These are phyloP conservation scores for Cercospora zeae-maydis DNA, from an alignment of 2,329 filamentous ascomycete species.

Conservation along the genomic window DNA sequence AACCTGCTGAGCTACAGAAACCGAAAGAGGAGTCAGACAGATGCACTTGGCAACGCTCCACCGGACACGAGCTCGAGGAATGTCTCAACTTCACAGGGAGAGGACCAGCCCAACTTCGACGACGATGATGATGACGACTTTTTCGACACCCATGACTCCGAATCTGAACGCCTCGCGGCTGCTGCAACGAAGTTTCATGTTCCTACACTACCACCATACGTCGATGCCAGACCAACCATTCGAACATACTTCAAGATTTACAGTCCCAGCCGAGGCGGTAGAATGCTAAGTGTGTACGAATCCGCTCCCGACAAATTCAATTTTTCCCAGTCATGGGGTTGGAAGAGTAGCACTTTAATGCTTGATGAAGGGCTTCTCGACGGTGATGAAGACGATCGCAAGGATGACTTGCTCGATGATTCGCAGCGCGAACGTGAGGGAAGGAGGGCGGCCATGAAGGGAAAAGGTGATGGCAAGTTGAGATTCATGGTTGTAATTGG, in stretches of 20 bases:
- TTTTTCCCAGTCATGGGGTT: constrained; percentile 59
- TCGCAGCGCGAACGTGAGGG: constrained; percentile 17
- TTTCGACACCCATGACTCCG: constrained; percentile 13
- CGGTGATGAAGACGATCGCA: constrained; percentile 37
- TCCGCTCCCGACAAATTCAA: constrained; percentile 57
- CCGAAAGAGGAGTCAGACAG: constrained; percentile 29
- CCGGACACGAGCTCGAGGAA: background rate
- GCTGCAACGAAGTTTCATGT: constrained; percentile 31
- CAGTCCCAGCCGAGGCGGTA: constrained; percentile 55
- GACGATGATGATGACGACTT: constrained; percentile 31
- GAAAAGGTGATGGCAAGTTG: constrained; percentile 49
- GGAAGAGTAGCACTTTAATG: constrained; percentile 59
- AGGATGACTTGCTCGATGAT: constrained; percentile 31
- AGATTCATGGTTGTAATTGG: constrained; percentile 60
- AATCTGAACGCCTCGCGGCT: constrained; percentile 21
- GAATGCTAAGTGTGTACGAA: constrained; percentile 58
- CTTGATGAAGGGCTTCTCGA: constrained; percentile 47
- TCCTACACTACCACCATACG: constrained; percentile 52
- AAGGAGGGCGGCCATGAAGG: constrained; percentile 29
- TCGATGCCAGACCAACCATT: constrained; percentile 55
- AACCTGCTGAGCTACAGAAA: constrained; percentile 29
- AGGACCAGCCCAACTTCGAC: constrained; percentile 1
- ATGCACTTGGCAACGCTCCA: constrained; percentile 20
- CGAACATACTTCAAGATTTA: constrained; percentile 62
- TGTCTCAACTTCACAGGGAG: background rate